These are phyloP conservation scores for Endoconidiophora polonica DNA, from an alignment of 2,329 filamentous ascomycete species.

Conservation along the genomic window DNA sequence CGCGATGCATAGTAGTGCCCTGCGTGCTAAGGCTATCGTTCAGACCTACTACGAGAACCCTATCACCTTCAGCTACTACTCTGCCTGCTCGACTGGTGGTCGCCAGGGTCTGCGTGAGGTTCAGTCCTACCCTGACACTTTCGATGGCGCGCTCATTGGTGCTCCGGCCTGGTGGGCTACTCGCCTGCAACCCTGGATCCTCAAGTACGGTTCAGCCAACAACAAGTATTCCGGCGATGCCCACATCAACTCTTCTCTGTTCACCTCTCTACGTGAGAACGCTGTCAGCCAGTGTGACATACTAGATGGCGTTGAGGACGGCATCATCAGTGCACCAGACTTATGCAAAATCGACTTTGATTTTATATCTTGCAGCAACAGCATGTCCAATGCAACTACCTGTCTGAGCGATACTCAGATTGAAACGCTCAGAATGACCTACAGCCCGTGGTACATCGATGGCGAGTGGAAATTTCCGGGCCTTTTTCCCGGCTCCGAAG, in stretches of 20 bases:
- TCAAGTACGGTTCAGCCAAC: constrained; percentile 26
- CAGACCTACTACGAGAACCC: constrained; percentile 29
- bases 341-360: constrained; percentile 29
- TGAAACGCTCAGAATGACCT: constrained; percentile 18
- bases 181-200: constrained; percentile 25
- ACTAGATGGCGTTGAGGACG: constrained; percentile 31
- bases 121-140: constrained; percentile 30
- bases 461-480: constrained; percentile 22
- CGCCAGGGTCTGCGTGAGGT: constrained; percentile 32
- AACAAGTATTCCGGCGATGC: constrained; percentile 27
- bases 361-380: constrained; percentile 22
- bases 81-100: constrained; percentile 35
- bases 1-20: constrained; percentile 31
- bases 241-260: constrained; percentile 27
- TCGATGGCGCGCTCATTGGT: constrained; percentile 29
- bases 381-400: constrained; percentile 16
- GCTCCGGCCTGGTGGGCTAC: constrained; percentile 32
- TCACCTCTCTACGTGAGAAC: constrained; percentile 26
- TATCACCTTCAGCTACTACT: constrained; percentile 24
- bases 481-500: constrained; percentile 31
- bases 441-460: constrained; percentile 17
- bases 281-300: constrained; percentile 33
- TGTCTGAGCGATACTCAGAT: constrained; percentile 29
- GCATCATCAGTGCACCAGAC: constrained; percentile 30
- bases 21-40: constrained; percentile 29